Evolutionary conservation across 2,329 filamentous ascomycete species (phyloP).

Genomic region (Alternaria sp.): DNA sequence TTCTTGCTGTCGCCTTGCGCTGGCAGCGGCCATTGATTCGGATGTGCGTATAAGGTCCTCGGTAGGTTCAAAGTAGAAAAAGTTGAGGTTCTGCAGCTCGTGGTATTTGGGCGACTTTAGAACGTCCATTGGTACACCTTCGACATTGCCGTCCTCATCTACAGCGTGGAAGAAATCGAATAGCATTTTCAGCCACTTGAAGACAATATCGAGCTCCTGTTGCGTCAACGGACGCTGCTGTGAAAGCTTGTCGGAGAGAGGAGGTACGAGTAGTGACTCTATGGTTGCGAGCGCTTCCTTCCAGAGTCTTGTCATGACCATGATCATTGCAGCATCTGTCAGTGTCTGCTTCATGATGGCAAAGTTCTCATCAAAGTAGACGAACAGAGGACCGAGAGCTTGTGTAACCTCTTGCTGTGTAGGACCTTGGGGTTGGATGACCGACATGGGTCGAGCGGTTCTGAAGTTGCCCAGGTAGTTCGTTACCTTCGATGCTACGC

Average conservation of each 20-base stretch:
- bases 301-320: conserved; percentile 97
- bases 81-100: conserved; percentile 93
- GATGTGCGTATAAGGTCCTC: conserved; percentile 93
- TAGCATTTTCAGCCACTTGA: conserved; percentile 89
- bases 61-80: conserved; percentile 96
- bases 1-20: conserved; percentile 78
- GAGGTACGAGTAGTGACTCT: conserved; percentile 88
- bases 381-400: conserved; percentile 83
- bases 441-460: conserved; percentile 57
- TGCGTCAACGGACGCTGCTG: conserved; percentile 82
- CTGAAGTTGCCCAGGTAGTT: conserved; percentile 62
- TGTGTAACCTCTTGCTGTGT: conserved; percentile 79
- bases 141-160: conserved; percentile 84
- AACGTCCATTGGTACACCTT: conserved; percentile 88
- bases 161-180: conserved; percentile 95
- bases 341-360: conserved; percentile 98
- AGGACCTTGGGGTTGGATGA: conserved; percentile 64
- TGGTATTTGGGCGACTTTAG: conserved; percentile 98
- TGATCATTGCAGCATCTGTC: conserved; percentile 94
- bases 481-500: conserved; percentile 75
- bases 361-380: conserved; percentile 98
- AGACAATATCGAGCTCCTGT: conserved; percentile 92
- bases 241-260: conserved; percentile 92
- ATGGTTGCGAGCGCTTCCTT: conserved; percentile 95
- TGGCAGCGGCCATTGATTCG: conserved; percentile 92